Base-by-base conservation (phyloP, 1,284 basidiomycete genomes). In the Ceratobasidium papillatum region DNA sequence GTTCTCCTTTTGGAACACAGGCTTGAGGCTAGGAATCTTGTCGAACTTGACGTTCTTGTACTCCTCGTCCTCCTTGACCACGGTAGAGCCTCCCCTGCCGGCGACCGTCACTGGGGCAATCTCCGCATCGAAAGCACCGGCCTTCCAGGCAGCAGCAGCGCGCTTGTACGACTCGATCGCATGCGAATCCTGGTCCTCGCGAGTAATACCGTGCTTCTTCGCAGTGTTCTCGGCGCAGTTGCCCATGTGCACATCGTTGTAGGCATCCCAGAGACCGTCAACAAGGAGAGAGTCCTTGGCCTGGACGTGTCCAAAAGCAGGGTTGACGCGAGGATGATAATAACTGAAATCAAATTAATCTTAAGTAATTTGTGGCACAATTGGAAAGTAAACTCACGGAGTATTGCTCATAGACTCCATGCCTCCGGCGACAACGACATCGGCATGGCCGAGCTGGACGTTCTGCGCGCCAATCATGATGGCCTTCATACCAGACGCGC, bases 351-450 rank as follows among this genome's bases (percentile, higher is more conserved):
- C 52, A 19, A 69, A 58, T 38, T 36, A 41, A 47, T 79, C 79
- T 72, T 75, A 41, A 77, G 30, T 69, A 30, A 65, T 52, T 41
- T 38, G 66, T 32, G 54, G 58, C 34, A 45, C n/a, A 73, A 22
- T 3, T 32, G 36, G 41, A 59, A 45, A 61, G 47, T 73, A 73
- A 34, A 87, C 91, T 81, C 82, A 95, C 94, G 90, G 96, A 79
- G 96, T 94, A 79, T 97, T 93, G 80, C 94, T 96, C 97, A 99
- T 99, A 84, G 91, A 95, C 86, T 99, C 97, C 89, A 96, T 96
- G 75, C 97, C 97, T 79, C 97, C 98, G 65, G 96, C 96, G 51
- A 92, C 92, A 76, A 98, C 92, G 65, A 98, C 90, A 75, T 87
- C 89, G 79, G 91, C 90, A 81, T 97, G 92, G 71, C 97, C 98